Percentiles rank a stretch among this genome's conserved stretches.
Evolutionary conservation across 2,329 filamentous ascomycete species (phyloP).

Genomic region (Apiospora hydei): DNA sequence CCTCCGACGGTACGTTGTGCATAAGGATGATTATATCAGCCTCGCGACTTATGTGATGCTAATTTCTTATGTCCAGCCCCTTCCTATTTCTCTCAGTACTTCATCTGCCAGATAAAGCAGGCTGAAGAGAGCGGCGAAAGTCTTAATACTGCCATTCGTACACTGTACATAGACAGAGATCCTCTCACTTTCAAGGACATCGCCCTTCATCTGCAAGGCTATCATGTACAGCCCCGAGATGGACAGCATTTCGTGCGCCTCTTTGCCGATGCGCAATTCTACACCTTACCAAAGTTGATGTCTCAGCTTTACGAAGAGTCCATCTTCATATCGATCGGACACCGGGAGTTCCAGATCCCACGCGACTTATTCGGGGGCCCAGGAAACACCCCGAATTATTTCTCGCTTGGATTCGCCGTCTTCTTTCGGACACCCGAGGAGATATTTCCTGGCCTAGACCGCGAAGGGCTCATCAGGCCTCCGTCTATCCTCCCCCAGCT

Average conservation of each 20-base stretch:
- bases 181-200: slow-evolving; percentile 90
- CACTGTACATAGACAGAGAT: slow-evolving; percentile 94
- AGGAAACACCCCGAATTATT: slow-evolving; percentile 95
- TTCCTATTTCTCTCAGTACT: slow-evolving; percentile 96
- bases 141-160: slow-evolving; percentile 64
- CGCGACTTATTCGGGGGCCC: slow-evolving; percentile 85
- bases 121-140: slow-evolving; percentile 67
- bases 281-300: slow-evolving; percentile 85
- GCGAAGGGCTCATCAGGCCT: slow-evolving; percentile 80
- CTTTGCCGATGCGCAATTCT: slow-evolving; percentile 95
- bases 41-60: background rate
- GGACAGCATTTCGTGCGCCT: slow-evolving; percentile 89
- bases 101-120: slow-evolving; percentile 78
- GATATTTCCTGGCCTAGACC: slow-evolving; percentile 84
- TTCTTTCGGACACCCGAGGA: slow-evolving; percentile 85
- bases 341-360: slow-evolving; percentile 86
- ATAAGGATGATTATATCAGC: slow-evolving; percentile 24
- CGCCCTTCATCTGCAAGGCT: slow-evolving; percentile 88
- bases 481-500: slow-evolving; percentile 85
- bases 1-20: slow-evolving; percentile 69
- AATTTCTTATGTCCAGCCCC: slow-evolving; percentile 66
- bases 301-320: slow-evolving; percentile 90
- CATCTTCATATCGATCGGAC: slow-evolving; percentile 91
- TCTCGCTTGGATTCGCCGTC: slow-evolving; percentile 86
- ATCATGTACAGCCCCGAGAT: slow-evolving; percentile 83